Percentiles rank a stretch among this genome's conserved stretches.
Evolutionary conservation across 805 yeast species (phyloP).

Genomic region (Teunomyces aglyptinius): DNA sequence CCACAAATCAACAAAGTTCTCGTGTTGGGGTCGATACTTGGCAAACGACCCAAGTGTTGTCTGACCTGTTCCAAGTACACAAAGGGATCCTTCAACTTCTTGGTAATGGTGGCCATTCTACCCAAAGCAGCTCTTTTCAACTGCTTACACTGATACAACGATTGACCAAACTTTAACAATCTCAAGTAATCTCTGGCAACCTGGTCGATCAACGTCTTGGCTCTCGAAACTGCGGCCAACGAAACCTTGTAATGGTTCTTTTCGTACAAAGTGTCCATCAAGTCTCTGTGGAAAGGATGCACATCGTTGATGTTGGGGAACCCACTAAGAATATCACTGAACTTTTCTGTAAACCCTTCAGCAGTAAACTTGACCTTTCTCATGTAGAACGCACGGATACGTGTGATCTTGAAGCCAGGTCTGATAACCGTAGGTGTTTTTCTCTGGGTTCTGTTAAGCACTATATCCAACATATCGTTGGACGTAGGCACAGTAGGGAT

Average conservation of each 20-base stretch:
- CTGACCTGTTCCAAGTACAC: conserved; percentile 95
- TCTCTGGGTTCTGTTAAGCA: conserved; percentile 95
- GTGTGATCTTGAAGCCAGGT: conserved; percentile 92
- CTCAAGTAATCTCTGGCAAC: conserved; percentile 94
- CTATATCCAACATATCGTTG: conserved; percentile 93
- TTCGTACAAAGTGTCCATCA: conserved; percentile 96
- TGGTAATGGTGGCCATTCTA: conserved; percentile 98
- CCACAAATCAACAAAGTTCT: conserved; percentile 97
- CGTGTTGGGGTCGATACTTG: conserved; percentile 97
- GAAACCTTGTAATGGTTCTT: conserved; percentile 98
- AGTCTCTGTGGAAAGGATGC: conserved; percentile 97
- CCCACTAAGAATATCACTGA: conserved; percentile 77
- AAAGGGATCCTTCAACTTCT: conserved; percentile 92
- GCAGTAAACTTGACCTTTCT: conserved; percentile 95
- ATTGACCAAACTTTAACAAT: conserved; percentile 94
- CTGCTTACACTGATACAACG: conserved; percentile 97
- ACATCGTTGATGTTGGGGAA: conserved; percentile 97
- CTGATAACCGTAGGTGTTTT: conserved; percentile 99
- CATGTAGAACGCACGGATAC: conserved; percentile 97
- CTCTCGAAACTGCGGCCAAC: conserved; percentile 89
- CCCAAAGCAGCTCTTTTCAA: conserved; percentile 98
- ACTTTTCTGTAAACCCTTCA: conserved; percentile 93
- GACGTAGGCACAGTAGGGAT: conserved; percentile 92
- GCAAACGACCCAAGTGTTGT: conserved; percentile 98
- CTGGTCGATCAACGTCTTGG: conserved; percentile 91